Conservation (phyloP, 1,284 basidiomycete genomes). For the Sanghuangporus sanghuang region DNA sequence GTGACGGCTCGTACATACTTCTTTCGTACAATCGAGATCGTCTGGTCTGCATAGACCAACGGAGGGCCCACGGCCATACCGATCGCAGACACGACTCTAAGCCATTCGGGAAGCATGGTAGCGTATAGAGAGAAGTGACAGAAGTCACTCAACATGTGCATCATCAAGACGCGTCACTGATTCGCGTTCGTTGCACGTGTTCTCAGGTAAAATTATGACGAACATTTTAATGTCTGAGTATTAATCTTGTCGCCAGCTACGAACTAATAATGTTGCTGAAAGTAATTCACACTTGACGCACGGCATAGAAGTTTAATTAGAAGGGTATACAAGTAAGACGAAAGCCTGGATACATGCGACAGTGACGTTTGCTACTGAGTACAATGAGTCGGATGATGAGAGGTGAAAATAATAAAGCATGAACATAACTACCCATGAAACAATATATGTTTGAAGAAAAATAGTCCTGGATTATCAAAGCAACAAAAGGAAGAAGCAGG, state of each 20-base stretch:
- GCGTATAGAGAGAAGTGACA: neutral
- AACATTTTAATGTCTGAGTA: neutral
- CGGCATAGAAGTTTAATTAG: neutral
- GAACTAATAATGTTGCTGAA: neutral
- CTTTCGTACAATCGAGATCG: constrained; percentile 65
- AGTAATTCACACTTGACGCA: neutral
- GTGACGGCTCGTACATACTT: constrained; percentile 36
- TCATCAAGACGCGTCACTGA: neutral
- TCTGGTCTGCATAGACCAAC: constrained; percentile 77
- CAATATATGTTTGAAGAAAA: neutral
- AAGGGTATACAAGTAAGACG: neutral
- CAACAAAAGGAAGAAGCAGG: neutral
- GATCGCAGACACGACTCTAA: constrained; percentile 52
- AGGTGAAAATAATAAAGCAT: neutral
- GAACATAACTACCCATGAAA: neutral
- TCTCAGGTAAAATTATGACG: neutral
- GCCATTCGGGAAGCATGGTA: constrained; percentile 38
- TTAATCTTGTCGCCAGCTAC: neutral
- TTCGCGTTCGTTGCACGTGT: neutral
- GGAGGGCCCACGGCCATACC: constrained; percentile 74
- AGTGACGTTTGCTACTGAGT: constrained; percentile 9
- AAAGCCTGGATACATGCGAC: constrained; percentile 1
- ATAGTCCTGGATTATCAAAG: neutral
- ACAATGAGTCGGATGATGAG: constrained; percentile 7
- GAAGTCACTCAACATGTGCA: neutral